Conservation (phyloP, 1,284 basidiomycete genomes). For the Fomitopsis schrenkii region DNA sequence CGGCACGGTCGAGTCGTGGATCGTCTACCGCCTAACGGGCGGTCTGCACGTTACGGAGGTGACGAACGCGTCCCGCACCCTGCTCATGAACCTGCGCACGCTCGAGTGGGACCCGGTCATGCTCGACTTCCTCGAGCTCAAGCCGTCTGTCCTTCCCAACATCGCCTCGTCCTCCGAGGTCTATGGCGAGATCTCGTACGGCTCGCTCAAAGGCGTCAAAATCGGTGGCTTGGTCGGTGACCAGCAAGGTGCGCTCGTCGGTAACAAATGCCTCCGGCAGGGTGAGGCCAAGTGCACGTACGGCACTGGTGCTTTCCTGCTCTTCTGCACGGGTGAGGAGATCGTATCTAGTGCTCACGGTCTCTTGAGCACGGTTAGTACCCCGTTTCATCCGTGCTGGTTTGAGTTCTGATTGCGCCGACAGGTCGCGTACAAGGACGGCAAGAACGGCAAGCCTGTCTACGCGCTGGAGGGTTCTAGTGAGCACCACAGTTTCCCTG, state of each 20-base stretch:
- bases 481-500: conserved; percentile 34
- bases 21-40: conserved; percentile 88
- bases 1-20: conserved; percentile 96
- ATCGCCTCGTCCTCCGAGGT: conserved; percentile 92
- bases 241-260: conserved; percentile 94
- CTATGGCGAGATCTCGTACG: conserved; percentile 75
- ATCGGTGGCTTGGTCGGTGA: conserved; percentile 94
- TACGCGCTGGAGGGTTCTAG: conserved; percentile 96
- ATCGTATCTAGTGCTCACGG: conserved; percentile 86
- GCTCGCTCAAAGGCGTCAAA: conserved; percentile 73
- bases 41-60: conserved; percentile 87
- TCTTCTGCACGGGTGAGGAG: conserved; percentile 91
- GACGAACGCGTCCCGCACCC: conserved; percentile 96
- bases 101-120: conserved; percentile 84
- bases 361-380: conserved; percentile 77
- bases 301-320: conserved; percentile 93
- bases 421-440: conserved; percentile 90
- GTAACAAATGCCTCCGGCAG: conserved; percentile 86
- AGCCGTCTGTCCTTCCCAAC: conserved; percentile 75
- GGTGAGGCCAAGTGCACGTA: conserved; percentile 96
- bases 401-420: not conserved
- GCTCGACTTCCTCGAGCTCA: conserved; percentile 86
- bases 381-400: not conserved
- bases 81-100: conserved; percentile 83
- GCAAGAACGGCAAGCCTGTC: conserved; percentile 72